Percentiles rank a stretch among this genome's conserved stretches.
phyloP scores from a whole-genome alignment of 352 stramenopile species.

The Phytophthora macrochlamydospora region DNA sequence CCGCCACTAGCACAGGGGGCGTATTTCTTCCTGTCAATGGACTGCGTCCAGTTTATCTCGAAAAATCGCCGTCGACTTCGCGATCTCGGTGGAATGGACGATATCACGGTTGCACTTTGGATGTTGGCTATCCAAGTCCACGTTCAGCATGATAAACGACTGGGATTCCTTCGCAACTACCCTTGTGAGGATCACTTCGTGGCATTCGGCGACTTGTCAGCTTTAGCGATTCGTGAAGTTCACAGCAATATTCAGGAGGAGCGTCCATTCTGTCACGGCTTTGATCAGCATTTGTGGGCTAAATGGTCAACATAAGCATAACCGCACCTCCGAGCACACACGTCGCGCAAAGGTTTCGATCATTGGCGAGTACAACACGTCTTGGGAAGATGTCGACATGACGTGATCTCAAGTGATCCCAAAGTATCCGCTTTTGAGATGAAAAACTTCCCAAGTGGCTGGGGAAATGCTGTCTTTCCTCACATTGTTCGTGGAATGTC shows the following conservation, averaged over 20 bases:
- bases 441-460: too few relatives aligned
- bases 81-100: conserved; percentile 46
- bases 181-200: conserved; percentile 38
- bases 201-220: conserved; percentile 44
- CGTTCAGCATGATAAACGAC: conserved; percentile 20
- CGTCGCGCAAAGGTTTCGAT: too few relatives aligned
- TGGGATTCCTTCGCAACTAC: conserved; percentile 32
- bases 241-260: conserved; percentile 35
- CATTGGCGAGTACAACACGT: too few relatives aligned
- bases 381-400: too few relatives aligned
- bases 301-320: not conserved
- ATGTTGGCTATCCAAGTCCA: conserved; percentile 52
- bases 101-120: conserved; percentile 61
- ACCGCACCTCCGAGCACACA: too few relatives aligned
- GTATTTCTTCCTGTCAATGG: conserved; percentile 49
- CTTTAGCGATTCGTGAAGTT: conserved; percentile 37
- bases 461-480: too few relatives aligned
- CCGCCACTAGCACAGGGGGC: conserved; percentile 41
- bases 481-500: too few relatives aligned
- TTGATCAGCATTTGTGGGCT: conserved; percentile 36
- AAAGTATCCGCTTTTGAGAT: too few relatives aligned
- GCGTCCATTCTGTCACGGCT: conserved; percentile 37
- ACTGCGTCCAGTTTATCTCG: conserved; percentile 44
- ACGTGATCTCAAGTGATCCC: too few relatives aligned
- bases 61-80: conserved; percentile 31